Evolutionary conservation across 257 asterid genomes (phyloP), one percentile per base, ranked within the genome.

Genomic region (Fraxinus quadrangulata): DNA sequence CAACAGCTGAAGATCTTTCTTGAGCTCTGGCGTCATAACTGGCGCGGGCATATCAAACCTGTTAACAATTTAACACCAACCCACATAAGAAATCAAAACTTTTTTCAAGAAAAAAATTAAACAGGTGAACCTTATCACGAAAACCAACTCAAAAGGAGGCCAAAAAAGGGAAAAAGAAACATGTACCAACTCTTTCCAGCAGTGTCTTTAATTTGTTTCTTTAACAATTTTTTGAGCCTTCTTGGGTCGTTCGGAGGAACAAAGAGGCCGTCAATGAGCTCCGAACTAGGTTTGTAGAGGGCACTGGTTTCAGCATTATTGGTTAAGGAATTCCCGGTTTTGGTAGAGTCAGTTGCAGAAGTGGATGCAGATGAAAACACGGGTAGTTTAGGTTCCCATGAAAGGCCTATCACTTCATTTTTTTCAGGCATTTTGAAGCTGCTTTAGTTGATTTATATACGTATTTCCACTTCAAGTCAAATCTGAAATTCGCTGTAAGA

Each of bases 171-270:
- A 3, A 33, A 59, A 36, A 61, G 7, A 49, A 24, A 42, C 2
- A 51, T 45, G 23, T 77, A 94, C 99, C 99, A 91, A 79, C 84
- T 86, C 80, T 87, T 95, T 71, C 99, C 99, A 23, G 96, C 84
- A 36, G 99, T 89, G 80, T 93, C 98, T 81, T 90, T 91, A 82
- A 89, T 85, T 80, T 89, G 92, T 83, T 93, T 93, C 81, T 81
- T 88, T 19, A 84, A 39, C 69, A 93, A 61, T 74, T 90, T 93
- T 81, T 89, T 91, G 14, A 89, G 79, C 88, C 84, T 89, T 76
- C 78, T 93, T 51, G 99, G 98, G 78, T 91, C 90, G 49, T 83
- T 90, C 3, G 98, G 98, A n/a, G 97, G 96, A 76, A 93, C 87
- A 74, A 79, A 95, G 67, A 95, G 23, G 65, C 98, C 99, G 26